Conservation (phyloP, 257 asterid species). For the Primulina huaijiensis region DNA sequence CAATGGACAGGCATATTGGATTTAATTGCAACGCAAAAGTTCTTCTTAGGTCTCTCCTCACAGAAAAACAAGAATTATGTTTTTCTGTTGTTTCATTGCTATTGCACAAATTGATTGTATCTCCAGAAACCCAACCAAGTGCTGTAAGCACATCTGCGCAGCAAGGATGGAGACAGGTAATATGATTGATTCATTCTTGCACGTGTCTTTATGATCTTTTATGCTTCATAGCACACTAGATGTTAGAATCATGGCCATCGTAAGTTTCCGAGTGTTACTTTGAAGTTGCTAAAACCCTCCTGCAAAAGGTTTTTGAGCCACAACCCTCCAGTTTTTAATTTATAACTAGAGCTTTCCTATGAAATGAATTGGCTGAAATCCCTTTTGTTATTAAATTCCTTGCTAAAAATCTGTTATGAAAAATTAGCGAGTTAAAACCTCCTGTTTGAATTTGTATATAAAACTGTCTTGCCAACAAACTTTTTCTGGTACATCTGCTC, state of each 20-base stretch:
- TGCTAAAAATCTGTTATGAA: not conserved
- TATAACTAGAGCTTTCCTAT: not conserved
- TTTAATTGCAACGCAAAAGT: conserved; percentile 76
- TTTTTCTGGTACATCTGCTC: too few relatives aligned
- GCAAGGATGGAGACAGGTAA: conserved; percentile 99
- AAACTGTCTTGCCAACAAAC: too few relatives aligned
- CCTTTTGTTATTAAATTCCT: not conserved
- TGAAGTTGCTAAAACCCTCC: too few relatives aligned
- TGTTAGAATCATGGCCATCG: conserved; percentile 3
- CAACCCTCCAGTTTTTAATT: not conserved
- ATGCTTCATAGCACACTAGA: conserved; percentile 4
- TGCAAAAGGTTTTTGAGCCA: not conserved
- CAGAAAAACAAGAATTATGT: conserved; percentile 86
- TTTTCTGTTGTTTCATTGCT: conserved; percentile 94
- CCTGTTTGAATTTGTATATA: too few relatives aligned
- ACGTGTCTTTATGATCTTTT: conserved; percentile 7
- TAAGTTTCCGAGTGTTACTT: not conserved
- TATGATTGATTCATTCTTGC: not conserved
- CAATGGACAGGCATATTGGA: conserved; percentile 88
- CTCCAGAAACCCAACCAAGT: conserved; percentile 91
- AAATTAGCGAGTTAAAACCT: too few relatives aligned
- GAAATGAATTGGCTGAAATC: not conserved
- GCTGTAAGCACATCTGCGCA: conserved; percentile 98
- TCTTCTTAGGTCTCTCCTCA: conserved; percentile 73
- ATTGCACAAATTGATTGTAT: conserved; percentile 94